Evolutionary conservation across 164 flowering plant genomes (phyloP), one percentile per base, ranked within the genome.

Genomic region (Umbellularia californica): DNA sequence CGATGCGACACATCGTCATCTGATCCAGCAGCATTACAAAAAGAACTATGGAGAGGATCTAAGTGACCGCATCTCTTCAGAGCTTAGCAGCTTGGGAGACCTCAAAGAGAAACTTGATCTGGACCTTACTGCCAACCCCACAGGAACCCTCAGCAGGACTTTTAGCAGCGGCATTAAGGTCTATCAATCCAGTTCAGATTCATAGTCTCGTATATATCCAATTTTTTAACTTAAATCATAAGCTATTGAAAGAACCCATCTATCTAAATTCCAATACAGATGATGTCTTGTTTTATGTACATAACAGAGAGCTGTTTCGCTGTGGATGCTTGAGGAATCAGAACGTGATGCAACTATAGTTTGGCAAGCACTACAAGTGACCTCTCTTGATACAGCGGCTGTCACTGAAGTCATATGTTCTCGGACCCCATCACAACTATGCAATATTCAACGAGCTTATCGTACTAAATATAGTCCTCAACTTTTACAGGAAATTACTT

Each of bases 351-450:
- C 84, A 22, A 50, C 62, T 1, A 47, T 79, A 3, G 50, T 82
- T 71, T 71, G 76, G 60, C 58, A 80, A 60, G 77, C 83, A 15
- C 65, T 86, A 22, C 62, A 24, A 22, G 79, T 76, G 27, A 17
- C 73, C 22, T 51, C 50, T 3, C 19, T 65, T 25, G 82, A 80
- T 71, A 74, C 71, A 9, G 66, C 72, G 60, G 83, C 83, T 71
- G 84, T 79, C 5, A 81, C 84, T 25, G 87, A 86, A 76, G 72
- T 86, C 2, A 80, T 86, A 69, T 84, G 89, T 72, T 80, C 89
- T n/a, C 83, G 89, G 0, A 83, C 86, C 65, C 70, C 86, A 6
- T 30, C 86, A 24, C 83, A 81, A 71, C 58, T 86, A 17, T 83
- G 76, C 30, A 78, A 76, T 19, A 72, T 84, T 23, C 83, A 80